These are phyloP conservation scores for Setaria italica DNA, from an alignment of 202 grass and related monocot species.

Conservation along the genomic window DNA sequence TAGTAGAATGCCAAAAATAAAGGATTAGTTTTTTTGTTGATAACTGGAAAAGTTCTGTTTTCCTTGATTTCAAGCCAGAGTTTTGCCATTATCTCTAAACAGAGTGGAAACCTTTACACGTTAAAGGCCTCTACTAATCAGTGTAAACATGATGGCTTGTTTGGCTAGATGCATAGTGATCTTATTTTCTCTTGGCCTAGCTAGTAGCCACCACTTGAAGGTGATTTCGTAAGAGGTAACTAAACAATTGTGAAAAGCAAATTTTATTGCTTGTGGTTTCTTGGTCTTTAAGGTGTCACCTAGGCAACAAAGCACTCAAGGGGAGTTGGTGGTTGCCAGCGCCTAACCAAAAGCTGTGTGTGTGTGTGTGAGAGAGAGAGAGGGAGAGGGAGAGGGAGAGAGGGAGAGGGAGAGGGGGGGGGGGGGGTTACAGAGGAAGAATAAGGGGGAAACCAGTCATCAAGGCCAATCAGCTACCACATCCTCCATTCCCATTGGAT, in stretches of 20 bases:
- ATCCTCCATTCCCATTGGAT: not conserved
- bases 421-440: not conserved
- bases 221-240: not conserved
- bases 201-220: not conserved
- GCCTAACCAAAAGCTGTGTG: too few relatives aligned
- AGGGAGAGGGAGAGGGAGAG: too few relatives aligned
- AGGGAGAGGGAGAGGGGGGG: not conserved
- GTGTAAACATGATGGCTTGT: not conserved
- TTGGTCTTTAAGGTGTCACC: not conserved
- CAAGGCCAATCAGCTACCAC: not conserved
- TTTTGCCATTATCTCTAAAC: slow-evolving; percentile 1
- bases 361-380: not conserved
- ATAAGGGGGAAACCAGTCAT: not conserved
- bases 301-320: not conserved
- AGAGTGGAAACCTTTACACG: not conserved
- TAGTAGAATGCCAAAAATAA: not conserved
- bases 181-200: slow-evolving; percentile 20
- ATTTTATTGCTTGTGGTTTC: not conserved
- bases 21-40: not conserved
- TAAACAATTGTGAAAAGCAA: not conserved
- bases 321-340: not conserved
- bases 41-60: not conserved
- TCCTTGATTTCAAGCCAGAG: slow-evolving; percentile 18
- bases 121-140: not conserved
- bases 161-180: slow-evolving; percentile 1